Evolutionary conservation across 2,329 filamentous ascomycete genomes (phyloP).

Genomic region (Monosporascus sp.): DNA sequence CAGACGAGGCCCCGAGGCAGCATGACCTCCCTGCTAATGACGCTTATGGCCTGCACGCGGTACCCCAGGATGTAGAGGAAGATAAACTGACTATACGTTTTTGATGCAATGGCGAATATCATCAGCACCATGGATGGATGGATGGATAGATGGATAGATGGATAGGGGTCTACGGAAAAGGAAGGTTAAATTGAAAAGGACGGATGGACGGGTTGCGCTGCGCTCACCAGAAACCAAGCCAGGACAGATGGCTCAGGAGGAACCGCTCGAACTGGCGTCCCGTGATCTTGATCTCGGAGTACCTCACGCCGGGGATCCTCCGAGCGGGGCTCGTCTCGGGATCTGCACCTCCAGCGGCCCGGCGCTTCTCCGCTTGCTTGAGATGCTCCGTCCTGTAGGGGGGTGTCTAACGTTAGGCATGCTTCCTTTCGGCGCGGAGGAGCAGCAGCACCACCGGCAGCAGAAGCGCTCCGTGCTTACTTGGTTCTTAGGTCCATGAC

Average conservation of each 20-base stretch:
- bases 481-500: conserved; percentile 77
- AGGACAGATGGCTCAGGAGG: conserved; percentile 63
- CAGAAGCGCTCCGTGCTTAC: conserved; percentile 33
- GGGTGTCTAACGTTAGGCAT: conserved; percentile 1
- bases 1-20: conserved; percentile 65
- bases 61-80: conserved; percentile 55
- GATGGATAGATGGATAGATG: no score
- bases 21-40: conserved; percentile 69
- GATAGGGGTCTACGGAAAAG: no score
- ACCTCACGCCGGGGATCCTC: conserved; percentile 58
- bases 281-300: conserved; percentile 68
- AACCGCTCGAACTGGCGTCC: conserved; percentile 64
- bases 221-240: conserved; percentile 57
- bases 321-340: no score
- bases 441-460: no score
- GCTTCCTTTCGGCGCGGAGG: no score
- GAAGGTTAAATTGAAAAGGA: background rate
- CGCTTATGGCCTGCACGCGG: conserved; percentile 61
- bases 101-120: no score
- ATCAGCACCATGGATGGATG: no score
- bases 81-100: conserved; percentile 50
- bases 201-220: no score
- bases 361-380: conserved; percentile 59
- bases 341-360: conserved; percentile 16
- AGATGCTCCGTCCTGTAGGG: conserved; percentile 62